Conservation (phyloP, 2,329 filamentous ascomycete genomes). For the Stemphylium beticola region DNA sequence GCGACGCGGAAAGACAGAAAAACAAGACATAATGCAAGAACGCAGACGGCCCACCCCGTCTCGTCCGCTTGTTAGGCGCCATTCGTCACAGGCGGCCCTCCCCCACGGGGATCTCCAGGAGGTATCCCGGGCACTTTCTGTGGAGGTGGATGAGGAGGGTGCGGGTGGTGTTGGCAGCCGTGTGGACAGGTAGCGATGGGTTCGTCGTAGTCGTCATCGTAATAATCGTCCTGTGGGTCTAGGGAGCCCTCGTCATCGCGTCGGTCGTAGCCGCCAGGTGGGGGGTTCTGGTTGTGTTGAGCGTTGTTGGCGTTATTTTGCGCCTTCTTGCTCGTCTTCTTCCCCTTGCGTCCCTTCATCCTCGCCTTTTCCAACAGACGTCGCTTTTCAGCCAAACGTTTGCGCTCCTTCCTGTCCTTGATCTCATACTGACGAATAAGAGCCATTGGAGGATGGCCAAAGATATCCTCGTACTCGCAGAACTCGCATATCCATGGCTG, state of each 20-base stretch:
- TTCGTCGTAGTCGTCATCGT: constrained; percentile 49
- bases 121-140: constrained; percentile 31
- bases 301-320: constrained; percentile 44
- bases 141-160: constrained; percentile 31
- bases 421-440: constrained; percentile 92
- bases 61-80: constrained; percentile 45
- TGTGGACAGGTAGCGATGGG: constrained; percentile 37
- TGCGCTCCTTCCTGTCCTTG: constrained; percentile 85
- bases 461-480: constrained; percentile 96
- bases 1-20: constrained; percentile 36
- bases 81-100: constrained; percentile 31
- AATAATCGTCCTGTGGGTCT: constrained; percentile 45
- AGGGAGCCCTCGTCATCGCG: constrained; percentile 40
- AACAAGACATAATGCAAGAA: constrained; percentile 44
- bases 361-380: constrained; percentile 90
- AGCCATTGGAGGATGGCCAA: constrained; percentile 82
- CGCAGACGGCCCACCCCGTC: constrained; percentile 50
- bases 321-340: constrained; percentile 74
- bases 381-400: constrained; percentile 83
- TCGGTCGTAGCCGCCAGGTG: constrained; percentile 39
- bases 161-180: constrained; percentile 39
- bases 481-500: constrained; percentile 97
- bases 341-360: constrained; percentile 88
- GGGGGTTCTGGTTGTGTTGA: constrained; percentile 40
- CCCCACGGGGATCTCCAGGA: constrained; percentile 34